Evolutionary conservation across 495 filamentous ascomycete species (phyloP), one percentile per base, ranked within the genome.

Genomic region (Xylaria nigripes): DNA sequence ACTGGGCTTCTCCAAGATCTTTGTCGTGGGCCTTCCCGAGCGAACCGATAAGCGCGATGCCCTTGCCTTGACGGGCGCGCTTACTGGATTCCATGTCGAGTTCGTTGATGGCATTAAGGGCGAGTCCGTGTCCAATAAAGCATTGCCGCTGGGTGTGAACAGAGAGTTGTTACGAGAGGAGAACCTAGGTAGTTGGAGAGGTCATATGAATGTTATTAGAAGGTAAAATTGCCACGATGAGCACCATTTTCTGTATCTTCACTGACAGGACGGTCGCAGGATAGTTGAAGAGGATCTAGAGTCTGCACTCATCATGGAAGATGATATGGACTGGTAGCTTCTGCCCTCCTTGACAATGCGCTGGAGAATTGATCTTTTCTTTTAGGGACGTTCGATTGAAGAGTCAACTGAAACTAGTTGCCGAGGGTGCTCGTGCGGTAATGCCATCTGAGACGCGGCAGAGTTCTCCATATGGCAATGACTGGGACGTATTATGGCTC

Each of bases 231-330:
- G 21, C 22, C 36, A 3, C 25, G 15, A 25, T 6, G 23, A n/a
- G 4, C 2, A 27, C 3, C 18, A 18, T 48, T 1, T 16, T 27
- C n/a, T 19, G 21, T 29, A 8, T 23, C 13, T 7, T 29, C 18
- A 29, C 32, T 54, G 5, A 47, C 36, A 19, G 22, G 2, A 52
- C 6, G 6, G 8, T 2, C 24, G 29, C 29, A 71, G 67, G 34
- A 61, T 72, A 19, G 58, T 75, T 16, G 62, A 72, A 18, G 67
- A 68, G 16, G 61, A 68, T 40, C 54, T 71, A 19, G 59, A 66
- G 24, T 56, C 66, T n/a, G 73, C 69, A 1, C 61, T 74, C 8
- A 65, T 75, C 38, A 58, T 75, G 41, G 72, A 76, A 61, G 70
- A 73, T 57, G 71, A 75, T 49, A 65, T 70, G 40, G 72, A 75